Evolutionary conservation across 108 stramenopile species (phyloP).

Genomic region (Cyclotella choctawhatcheeana): DNA sequence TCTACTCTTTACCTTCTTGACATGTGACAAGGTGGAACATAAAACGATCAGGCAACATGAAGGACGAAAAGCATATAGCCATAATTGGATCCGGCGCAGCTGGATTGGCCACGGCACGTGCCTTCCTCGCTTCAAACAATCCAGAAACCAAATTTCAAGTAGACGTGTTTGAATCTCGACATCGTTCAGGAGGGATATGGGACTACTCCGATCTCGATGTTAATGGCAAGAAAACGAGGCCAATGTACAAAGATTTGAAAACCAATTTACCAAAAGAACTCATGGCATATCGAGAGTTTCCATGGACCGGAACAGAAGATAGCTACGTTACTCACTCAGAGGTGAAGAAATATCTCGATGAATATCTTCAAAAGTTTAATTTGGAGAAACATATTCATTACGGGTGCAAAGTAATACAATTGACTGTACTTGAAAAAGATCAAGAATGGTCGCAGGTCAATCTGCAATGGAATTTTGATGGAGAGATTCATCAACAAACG

Average conservation of each 20-base stretch:
- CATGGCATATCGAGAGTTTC: constrained; percentile 84
- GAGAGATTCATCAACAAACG: constrained; percentile 27
- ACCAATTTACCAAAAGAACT: constrained; percentile 88
- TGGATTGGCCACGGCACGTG: constrained; percentile 74
- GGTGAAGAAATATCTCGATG: constrained; percentile 68
- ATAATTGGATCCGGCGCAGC: constrained; percentile 87
- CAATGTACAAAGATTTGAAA: constrained; percentile 79
- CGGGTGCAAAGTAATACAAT: constrained; percentile 60
- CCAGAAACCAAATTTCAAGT: constrained; percentile 27
- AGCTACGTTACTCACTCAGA: constrained; percentile 78
- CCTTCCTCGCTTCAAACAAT: constrained; percentile 56
- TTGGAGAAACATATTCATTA: constrained; percentile 56
- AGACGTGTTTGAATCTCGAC: constrained; percentile 64
- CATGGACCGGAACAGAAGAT: constrained; percentile 52
- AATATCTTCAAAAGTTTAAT: constrained; percentile 60
- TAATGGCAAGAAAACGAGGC: constrained; percentile 30
- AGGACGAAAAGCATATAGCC: constrained; percentile 46
- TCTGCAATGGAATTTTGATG: constrained; percentile 24
- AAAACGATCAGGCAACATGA: too few relatives aligned
- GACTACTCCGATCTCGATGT: constrained; percentile 26
- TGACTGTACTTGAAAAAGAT: constrained; percentile 45
- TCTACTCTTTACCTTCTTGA: too few relatives aligned
- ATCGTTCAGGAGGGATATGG: constrained; percentile 75
- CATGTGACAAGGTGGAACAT: too few relatives aligned
- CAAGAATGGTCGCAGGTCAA: constrained; percentile 22